Percentiles rank a stretch among this genome's conserved stretches.
phyloP scores from a whole-genome alignment of 1,284 basidiomycete species.

The Neolentinus lepideus region DNA sequence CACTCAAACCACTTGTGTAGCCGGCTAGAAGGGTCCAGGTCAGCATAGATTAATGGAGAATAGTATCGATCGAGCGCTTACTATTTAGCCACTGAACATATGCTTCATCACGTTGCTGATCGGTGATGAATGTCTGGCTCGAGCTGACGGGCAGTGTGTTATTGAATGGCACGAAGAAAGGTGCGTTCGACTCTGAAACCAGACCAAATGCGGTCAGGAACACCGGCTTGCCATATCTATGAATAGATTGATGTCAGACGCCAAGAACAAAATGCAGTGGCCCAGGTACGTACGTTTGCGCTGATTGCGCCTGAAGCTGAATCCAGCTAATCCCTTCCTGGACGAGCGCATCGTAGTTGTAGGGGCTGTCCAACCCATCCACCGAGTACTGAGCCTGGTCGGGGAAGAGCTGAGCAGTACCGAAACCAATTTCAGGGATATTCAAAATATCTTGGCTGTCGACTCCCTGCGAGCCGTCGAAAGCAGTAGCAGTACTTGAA shows the following conservation, averaged over 20 bases:
- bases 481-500: conserved; percentile 28
- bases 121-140: conserved; percentile 35
- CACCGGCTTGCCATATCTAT: conserved; percentile 51
- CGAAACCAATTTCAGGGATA: conserved; percentile 48
- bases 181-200: conserved; percentile 45
- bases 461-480: conserved; percentile 57
- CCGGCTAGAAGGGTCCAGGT: conserved; percentile 25
- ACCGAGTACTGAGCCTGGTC: conserved; percentile 47
- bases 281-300: conserved; percentile 27
- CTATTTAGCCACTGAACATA: conserved; percentile 47
- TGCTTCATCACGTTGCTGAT: conserved; percentile 40
- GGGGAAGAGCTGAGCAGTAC: conserved; percentile 58
- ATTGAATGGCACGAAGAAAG: conserved; percentile 57
- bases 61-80: conserved; percentile 17
- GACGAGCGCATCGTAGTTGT: conserved; percentile 47
- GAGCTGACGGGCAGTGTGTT: conserved; percentile 34
- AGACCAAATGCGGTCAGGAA: conserved; percentile 52
- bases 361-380: conserved; percentile 28
- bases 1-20: conserved; percentile 35
- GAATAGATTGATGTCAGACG: neutral
- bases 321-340: conserved; percentile 51
- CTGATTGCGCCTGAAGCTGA: conserved; percentile 33
- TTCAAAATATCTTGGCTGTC: conserved; percentile 59
- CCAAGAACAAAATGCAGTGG: neutral
- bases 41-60: conserved; percentile 4